Evolutionary conservation across 2,329 filamentous ascomycete species (phyloP).

Genomic region (Lizonia empirigonia): DNA sequence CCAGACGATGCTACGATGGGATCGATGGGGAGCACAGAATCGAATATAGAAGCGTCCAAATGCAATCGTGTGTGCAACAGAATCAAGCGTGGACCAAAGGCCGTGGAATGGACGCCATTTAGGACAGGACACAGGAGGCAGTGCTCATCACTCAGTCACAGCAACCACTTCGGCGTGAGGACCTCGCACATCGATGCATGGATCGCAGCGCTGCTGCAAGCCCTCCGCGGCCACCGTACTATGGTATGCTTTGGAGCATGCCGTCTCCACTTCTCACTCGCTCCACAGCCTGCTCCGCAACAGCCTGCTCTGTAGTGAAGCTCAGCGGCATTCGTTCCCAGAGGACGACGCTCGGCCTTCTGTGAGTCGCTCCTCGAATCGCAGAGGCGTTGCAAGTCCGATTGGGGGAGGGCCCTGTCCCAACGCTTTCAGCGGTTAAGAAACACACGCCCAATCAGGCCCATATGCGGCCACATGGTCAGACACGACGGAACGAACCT

Average conservation of each 20-base stretch:
- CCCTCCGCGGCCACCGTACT: slow-evolving; percentile 4
- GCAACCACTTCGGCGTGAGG: slow-evolving; percentile 8
- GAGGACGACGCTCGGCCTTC: slow-evolving; percentile 4
- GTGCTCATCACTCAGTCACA: slow-evolving; percentile 7
- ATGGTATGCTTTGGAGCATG: slow-evolving; percentile 1
- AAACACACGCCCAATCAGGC: slow-evolving; percentile 17
- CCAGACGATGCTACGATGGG: slow-evolving; percentile 14
- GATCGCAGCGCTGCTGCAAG: slow-evolving; percentile 12
- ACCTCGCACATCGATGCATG: slow-evolving; percentile 11
- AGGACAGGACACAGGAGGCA: slow-evolving; percentile 12
- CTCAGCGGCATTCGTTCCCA: neutral
- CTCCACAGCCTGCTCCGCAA: slow-evolving; percentile 1
- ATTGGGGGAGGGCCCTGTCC: slow-evolving; percentile 11
- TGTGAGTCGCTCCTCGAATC: slow-evolving; percentile 10
- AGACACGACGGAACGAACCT: slow-evolving; percentile 18
- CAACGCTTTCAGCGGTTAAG: slow-evolving; percentile 15
- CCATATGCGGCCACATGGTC: slow-evolving; percentile 12
- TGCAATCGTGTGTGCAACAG: slow-evolving; percentile 9
- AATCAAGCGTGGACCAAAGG: slow-evolving; percentile 9
- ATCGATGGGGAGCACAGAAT: slow-evolving; percentile 16
- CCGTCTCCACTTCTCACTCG: neutral
- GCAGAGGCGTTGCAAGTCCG: slow-evolving; percentile 5
- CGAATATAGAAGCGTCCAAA: slow-evolving; percentile 15
- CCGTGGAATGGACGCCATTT: slow-evolving; percentile 15
- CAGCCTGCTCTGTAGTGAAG: slow-evolving; percentile 1